Conservation (phyloP, 371 early-diverging fungal genomes). For the Mortierella sp. region DNA sequence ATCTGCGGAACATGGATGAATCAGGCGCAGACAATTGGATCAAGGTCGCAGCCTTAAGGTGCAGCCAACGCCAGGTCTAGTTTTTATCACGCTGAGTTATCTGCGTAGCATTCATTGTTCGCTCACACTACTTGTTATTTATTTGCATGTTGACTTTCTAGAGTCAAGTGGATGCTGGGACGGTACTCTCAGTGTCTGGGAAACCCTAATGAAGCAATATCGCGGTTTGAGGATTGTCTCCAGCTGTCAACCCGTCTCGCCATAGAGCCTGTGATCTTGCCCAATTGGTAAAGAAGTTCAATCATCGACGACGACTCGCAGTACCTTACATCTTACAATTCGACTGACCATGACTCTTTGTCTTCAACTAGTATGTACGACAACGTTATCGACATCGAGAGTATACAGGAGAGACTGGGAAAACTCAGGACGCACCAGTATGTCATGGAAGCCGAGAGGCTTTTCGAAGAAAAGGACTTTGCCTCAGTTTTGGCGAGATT, state of each 20-base stretch:
- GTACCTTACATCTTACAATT: not conserved
- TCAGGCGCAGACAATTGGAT: constrained; percentile 14
- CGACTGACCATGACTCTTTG: not conserved
- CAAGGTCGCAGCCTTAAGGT: constrained; percentile 18
- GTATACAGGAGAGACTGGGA: constrained; percentile 56
- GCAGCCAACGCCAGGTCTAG: not conserved
- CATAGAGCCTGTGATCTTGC: constrained; percentile 18
- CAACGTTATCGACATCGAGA: constrained; percentile 35
- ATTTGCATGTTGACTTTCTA: not conserved
- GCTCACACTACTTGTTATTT: not conserved
- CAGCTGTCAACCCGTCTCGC: constrained; percentile 19
- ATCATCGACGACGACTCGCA: no score
- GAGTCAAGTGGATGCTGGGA: constrained; percentile 57
- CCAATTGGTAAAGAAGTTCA: constrained; percentile 57
- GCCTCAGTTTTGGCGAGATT: constrained; percentile 62
- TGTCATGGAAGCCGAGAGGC: constrained; percentile 60
- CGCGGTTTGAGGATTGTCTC: constrained; percentile 60
- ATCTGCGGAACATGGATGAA: not conserved
- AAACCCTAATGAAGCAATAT: constrained; percentile 61
- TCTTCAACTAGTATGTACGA: constrained; percentile 62
- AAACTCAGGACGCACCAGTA: constrained; percentile 57
- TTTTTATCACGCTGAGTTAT: not conserved
- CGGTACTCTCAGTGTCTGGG: constrained; percentile 64
- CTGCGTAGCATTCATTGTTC: not conserved
- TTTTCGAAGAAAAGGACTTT: constrained; percentile 61